Percentiles rank a stretch among this genome's conserved stretches.
Evolutionary conservation across 2,329 filamentous ascomycete species (phyloP).

Genomic region (Fusarium albosuccineum): DNA sequence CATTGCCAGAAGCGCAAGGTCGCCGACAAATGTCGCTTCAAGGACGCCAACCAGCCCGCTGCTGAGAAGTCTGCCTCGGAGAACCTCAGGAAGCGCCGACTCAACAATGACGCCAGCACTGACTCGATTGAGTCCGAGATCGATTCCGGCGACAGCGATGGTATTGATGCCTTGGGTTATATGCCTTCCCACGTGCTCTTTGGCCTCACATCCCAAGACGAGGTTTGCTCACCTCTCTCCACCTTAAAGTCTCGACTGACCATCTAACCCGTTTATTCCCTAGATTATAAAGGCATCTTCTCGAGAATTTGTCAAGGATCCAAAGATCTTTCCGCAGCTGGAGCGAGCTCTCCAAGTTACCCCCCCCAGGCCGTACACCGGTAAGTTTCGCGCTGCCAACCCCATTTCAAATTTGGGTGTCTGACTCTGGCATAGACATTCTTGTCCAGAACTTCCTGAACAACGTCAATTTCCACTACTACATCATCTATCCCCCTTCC

Average conservation of each 20-base stretch:
- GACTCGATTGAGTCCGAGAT: slow-evolving; percentile 39
- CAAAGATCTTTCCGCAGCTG: slow-evolving; percentile 46
- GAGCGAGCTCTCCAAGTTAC: slow-evolving; percentile 50
- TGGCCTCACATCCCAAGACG: slow-evolving; percentile 41
- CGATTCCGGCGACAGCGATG: slow-evolving; percentile 45
- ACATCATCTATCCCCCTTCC: slow-evolving; percentile 53
- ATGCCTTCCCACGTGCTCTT: slow-evolving; percentile 51
- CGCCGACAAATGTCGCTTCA: slow-evolving; percentile 53
- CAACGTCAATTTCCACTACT: slow-evolving; percentile 56
- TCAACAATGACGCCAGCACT: slow-evolving; percentile 32
- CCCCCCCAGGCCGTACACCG: slow-evolving; percentile 52
- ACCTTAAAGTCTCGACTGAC: not conserved
- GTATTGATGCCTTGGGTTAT: slow-evolving; percentile 54
- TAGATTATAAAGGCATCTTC: slow-evolving; percentile 31
- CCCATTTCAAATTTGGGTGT: slow-evolving; percentile 8
- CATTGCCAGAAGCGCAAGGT: slow-evolving; percentile 57
- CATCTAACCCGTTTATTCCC: not conserved
- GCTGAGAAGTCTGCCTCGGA: slow-evolving; percentile 41
- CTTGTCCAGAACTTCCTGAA: slow-evolving; percentile 55
- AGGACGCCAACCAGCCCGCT: slow-evolving; percentile 38
- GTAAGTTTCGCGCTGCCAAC: slow-evolving; percentile 39
- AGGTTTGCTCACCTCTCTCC: slow-evolving; percentile 38
- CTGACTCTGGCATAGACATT: slow-evolving; percentile 44
- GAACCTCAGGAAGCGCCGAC: slow-evolving; percentile 41
- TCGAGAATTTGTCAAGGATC: slow-evolving; percentile 41